Evolutionary conservation across 2,329 filamentous ascomycete genomes (phyloP), one percentile per base, ranked within the genome.

Genomic region (Akanthomyces muscarius): DNA sequence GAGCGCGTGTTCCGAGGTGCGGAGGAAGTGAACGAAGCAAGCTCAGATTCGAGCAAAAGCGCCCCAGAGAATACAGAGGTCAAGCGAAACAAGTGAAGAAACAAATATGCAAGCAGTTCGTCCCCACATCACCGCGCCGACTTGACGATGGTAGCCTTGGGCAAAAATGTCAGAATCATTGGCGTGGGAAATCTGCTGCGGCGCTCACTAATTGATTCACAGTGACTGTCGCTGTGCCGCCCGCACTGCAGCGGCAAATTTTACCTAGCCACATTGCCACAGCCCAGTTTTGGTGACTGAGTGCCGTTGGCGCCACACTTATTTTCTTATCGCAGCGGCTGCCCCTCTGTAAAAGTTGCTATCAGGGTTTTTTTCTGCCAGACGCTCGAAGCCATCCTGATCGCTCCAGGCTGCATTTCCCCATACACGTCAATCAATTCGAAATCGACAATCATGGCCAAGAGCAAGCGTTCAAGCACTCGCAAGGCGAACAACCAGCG

Each of bases 401-500:
- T 41, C 10, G 18, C 28, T 38, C 38, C 23, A 33, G 48, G 23
- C 38, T 45, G 25, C 23, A 55, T 45, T 42, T 36, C 18, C 50
- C 28, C 18, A 55, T 21, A 54, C 25, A 63, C 54, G 10, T 13
- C 44, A 50, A n/a, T 30, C 14, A 28, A 18, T 14, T 28, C n/a
- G 33, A 7, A 53, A 53, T 25, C 25, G 47, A 45, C 61, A 73
- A 83, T 62, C 69, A 98, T 97, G 94, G 94, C 93, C 28, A 97
- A 96, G 76, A 90, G 91, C 73, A 81, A 90, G 65, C 85, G 94
- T 74, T 86, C 93, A 68, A 96, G 89, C 74, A 81, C 85, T 68
- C 86, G 83, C 71, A 97, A 97, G 81, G 83, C 83, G 71, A 97
- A 97, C 81, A 92, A 92, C 79, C 83, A 85, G 69, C 88, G 86